phyloP scores from a whole-genome alignment of 495 filamentous ascomycete genomes.

The Hypoxylon trugodes region DNA sequence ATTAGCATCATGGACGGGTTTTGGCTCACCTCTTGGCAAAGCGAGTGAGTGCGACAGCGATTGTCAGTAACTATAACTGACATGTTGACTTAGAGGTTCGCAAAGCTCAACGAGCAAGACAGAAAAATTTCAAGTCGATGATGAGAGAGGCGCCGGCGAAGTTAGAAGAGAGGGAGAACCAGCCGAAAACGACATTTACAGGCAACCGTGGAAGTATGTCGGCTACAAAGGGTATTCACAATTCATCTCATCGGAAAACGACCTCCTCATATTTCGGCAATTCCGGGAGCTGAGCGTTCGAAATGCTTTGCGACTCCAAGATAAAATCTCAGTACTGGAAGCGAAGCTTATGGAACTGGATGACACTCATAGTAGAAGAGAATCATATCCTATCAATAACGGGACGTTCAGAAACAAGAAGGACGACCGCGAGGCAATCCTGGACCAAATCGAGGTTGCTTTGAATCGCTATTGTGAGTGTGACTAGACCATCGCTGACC shows the following conservation, averaged over 20 bases:
- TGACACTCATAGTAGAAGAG: slow-evolving; percentile 13
- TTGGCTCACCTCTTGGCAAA: no score
- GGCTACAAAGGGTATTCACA: slow-evolving; percentile 47
- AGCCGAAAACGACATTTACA: background rate
- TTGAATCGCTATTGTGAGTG: slow-evolving; percentile 34
- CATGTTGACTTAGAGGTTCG: no score
- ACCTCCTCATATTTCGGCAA: slow-evolving; percentile 48
- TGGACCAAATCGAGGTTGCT: slow-evolving; percentile 27
- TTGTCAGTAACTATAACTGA: no score
- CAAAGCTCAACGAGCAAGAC: no score
- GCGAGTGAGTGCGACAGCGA: no score
- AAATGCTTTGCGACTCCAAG: slow-evolving; percentile 45
- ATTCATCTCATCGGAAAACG: slow-evolving; percentile 51
- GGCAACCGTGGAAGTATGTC: slow-evolving; percentile 47
- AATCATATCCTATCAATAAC: slow-evolving; percentile 30
- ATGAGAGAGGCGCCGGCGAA: background rate
- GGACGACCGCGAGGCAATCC: slow-evolving; percentile 17
- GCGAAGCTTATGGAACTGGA: slow-evolving; percentile 29
- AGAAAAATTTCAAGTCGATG: background rate
- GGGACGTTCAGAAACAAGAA: slow-evolving; percentile 45
- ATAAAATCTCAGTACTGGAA: slow-evolving; percentile 37
- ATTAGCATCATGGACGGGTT: no score
- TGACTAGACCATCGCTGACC: background rate
- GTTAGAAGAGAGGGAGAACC: background rate
- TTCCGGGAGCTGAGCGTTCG: slow-evolving; percentile 44